Conservation (phyloP, 164 flowering plant species). For the Stephania japonica region DNA sequence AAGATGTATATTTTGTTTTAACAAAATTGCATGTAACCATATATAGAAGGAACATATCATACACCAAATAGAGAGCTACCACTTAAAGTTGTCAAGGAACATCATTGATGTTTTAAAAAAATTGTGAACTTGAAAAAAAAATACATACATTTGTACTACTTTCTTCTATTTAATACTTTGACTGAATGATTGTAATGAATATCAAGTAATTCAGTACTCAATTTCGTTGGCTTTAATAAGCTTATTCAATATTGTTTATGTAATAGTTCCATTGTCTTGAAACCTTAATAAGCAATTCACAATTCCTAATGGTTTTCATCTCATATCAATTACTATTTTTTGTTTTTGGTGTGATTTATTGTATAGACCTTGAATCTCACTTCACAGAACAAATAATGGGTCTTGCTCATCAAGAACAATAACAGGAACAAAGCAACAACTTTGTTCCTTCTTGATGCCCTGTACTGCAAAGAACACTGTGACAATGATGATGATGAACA, state of each 20-base stretch:
- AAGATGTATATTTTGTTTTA: too few relatives aligned
- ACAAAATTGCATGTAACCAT: too few relatives aligned
- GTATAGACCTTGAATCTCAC: slow-evolving; percentile 23
- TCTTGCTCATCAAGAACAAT: slow-evolving; percentile 20
- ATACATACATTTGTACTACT: too few relatives aligned
- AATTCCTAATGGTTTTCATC: too few relatives aligned
- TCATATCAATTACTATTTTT: too few relatives aligned
- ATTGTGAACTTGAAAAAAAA: too few relatives aligned
- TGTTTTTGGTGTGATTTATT: too few relatives aligned
- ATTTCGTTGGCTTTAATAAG: background rate
- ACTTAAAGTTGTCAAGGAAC: too few relatives aligned
- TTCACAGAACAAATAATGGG: slow-evolving; percentile 13
- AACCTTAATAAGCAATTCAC: background rate
- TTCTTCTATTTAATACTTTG: background rate
- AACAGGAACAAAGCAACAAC: slow-evolving; percentile 8
- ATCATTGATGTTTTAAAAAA: too few relatives aligned
- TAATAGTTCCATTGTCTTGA: background rate
- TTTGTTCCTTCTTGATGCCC: slow-evolving; percentile 34
- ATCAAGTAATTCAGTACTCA: background rate
- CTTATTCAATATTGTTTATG: background rate
- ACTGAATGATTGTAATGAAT: slow-evolving; percentile 11
- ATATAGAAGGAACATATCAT: too few relatives aligned
- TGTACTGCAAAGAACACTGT: slow-evolving; percentile 50
- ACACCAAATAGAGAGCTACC: too few relatives aligned
- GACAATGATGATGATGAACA: slow-evolving; percentile 29